Base-by-base conservation (phyloP, 805 yeast genomes). In the Saccharomycopsis javanensis region DNA sequence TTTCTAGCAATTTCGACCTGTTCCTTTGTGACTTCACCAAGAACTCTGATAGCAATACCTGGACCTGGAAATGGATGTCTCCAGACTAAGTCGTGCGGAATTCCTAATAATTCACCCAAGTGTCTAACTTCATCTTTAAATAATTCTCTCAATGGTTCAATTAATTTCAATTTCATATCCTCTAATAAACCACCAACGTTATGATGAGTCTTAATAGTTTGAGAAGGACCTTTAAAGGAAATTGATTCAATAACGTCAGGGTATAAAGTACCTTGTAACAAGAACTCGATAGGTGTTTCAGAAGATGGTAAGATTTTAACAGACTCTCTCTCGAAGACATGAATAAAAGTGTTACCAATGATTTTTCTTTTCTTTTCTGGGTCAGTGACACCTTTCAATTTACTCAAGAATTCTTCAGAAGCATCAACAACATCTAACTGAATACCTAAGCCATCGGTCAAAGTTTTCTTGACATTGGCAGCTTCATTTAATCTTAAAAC, bases 31-130 rank as follows among this genome's bases (percentile, higher is more conserved):
- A 94, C 98, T 76, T 92, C 98, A 66, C 99, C 99, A 53, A 94
- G 78, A 57, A 94, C 95, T 75, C 99, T 86, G 72, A 94, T 94
- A 65, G 97, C 99, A 70, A 94, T 87, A 78, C 99, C 99, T 71
- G 99, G 99, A 71, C 99, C 99, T 67, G 99, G 99, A 96, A 94
- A 94, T 58, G 99, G 99, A 72, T 94, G 99, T 80, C 99, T 88
- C 98, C 98, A 92, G 64, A 94, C 98, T 66, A 94, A 80, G 66
- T 94, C 98, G 69, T 88, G 94, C 35, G 97, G 95, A 66, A 94
- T 92, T 54, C 96, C 97, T 76, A 94, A 76, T 55, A 94, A 75
- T 77, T 89, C 88, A 75, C 99, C 99, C 65, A 94, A 78, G 66
- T 85, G 88, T 75, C 99, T 89, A 59, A 94, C 99, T 79, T 94